Base-by-base conservation (phyloP, 495 filamentous ascomycete genomes). In the Penicillium flavigenum region DNA sequence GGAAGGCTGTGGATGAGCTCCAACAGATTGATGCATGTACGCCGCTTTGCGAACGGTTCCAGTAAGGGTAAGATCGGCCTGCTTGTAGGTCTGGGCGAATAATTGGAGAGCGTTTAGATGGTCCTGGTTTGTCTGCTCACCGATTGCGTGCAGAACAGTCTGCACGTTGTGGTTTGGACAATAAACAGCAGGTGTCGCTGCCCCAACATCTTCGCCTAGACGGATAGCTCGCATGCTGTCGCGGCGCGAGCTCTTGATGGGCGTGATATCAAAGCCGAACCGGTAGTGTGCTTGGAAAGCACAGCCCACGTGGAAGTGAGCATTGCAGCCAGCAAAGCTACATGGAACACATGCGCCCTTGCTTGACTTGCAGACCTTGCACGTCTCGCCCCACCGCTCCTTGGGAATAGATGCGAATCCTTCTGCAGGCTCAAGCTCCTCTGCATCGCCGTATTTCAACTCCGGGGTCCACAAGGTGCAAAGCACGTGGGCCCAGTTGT, bases 401-500 rank as follows among this genome's bases (percentile, higher is more conserved):
- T 82, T 74, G 7, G 88, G 81, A 62, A 97, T 88, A 27, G 85
- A 81, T 14, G 84, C 88, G 59, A 99, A 90, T 41, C 94, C 92
- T 76, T 99, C 94, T 4, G 88, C 88, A 19, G 89, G 84, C 56
- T 90, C 87, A 19, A 99, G 76, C 6, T 86, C 84, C 57, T 87
- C 84, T 20, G 92, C 87, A 66, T 89, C 88, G 24, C 86, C 89
- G 68, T 96, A 98, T 65, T 91, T 95, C 61, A 96, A 85, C 65
- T 97, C 94, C 0, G 91, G 89, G 10, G 86, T 90, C 86, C 88
- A 97, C 31, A 97, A 77, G 5, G 94, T 91, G 63, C 94, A 99
- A 42, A 86, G 82, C 27, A 97, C 90, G 66, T 99, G 94, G n/a
- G 96, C 89, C 94, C 94, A 99, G 63, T 98, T 97, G 72, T 97